Conservation (phyloP, 495 filamentous ascomycete species). For the Xylaria grammica region DNA sequence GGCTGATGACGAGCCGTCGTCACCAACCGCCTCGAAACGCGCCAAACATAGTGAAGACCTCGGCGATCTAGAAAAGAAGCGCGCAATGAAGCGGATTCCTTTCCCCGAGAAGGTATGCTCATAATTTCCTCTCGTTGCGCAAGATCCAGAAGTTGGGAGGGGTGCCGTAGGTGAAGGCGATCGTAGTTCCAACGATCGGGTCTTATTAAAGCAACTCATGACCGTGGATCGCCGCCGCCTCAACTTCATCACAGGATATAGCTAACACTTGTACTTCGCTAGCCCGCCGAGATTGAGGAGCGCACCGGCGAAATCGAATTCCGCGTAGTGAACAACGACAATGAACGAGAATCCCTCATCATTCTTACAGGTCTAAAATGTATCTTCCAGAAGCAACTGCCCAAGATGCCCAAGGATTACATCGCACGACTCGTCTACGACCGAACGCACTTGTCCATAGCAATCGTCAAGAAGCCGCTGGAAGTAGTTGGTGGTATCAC, state of each 20-base stretch:
- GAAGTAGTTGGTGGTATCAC: slow-evolving; percentile 97
- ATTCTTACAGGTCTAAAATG: slow-evolving; percentile 96
- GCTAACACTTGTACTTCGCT: not conserved
- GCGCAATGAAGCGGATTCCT: slow-evolving; percentile 63
- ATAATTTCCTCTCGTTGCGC: not conserved
- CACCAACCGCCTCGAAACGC: slow-evolving; percentile 67
- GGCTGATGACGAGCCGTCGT: slow-evolving; percentile 71
- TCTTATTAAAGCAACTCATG: not conserved
- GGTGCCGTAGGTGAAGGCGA: not conserved
- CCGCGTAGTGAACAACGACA: slow-evolving; percentile 96
- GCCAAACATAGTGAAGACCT: slow-evolving; percentile 62
- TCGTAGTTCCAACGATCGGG: not conserved
- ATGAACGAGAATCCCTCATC: slow-evolving; percentile 83
- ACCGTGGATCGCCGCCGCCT: not conserved
- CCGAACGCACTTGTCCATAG: slow-evolving; percentile 92
- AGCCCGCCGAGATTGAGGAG: slow-evolving; percentile 93
- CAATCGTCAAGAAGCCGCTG: slow-evolving; percentile 94
- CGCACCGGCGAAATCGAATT: slow-evolving; percentile 96
- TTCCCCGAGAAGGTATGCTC: slow-evolving; percentile 79
- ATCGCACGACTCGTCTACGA: slow-evolving; percentile 97
- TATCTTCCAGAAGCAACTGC: slow-evolving; percentile 97
- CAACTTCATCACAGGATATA: not conserved
- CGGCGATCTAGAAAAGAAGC: slow-evolving; percentile 59
- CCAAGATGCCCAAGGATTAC: slow-evolving; percentile 99
- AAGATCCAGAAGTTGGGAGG: not conserved